Evolutionary conservation across 495 filamentous ascomycete genomes (phyloP).

Genomic region (Cenococcum geophilum): DNA sequence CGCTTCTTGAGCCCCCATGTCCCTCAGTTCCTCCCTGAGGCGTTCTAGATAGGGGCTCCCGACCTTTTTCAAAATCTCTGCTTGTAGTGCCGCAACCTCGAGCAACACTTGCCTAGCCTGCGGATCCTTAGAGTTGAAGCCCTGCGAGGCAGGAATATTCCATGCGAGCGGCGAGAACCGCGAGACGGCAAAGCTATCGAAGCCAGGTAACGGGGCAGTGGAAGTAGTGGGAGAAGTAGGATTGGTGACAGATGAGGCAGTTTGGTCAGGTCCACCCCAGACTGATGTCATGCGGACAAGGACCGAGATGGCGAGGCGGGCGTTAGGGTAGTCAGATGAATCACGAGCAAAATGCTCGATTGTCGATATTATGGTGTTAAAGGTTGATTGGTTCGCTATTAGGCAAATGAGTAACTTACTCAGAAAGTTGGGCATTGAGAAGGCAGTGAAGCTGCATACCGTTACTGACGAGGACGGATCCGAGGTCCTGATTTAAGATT

Average conservation of each 20-base stretch:
- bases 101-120: conserved; percentile 75
- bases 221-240: conserved; percentile 38
- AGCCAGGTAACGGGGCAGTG: conserved; percentile 68
- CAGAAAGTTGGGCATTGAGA: conserved; percentile 5
- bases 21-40: conserved; percentile 49
- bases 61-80: conserved; percentile 80
- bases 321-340: conserved; percentile 64
- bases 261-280: conserved; percentile 77
- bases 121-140: conserved; percentile 77
- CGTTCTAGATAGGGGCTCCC: conserved; percentile 56
- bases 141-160: conserved; percentile 66
- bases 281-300: conserved; percentile 68
- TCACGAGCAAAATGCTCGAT: conserved; percentile 79
- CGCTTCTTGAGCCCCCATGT: conserved; percentile 50
- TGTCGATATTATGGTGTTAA: conserved; percentile 76
- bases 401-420: not conserved
- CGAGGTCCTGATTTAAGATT: conserved; percentile 83
- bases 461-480: conserved; percentile 77
- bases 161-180: conserved; percentile 86
- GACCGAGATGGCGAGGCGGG: conserved; percentile 78
- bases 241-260: conserved; percentile 30
- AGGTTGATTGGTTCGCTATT: conserved; percentile 73
- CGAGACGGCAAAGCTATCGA: conserved; percentile 80
- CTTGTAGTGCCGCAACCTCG: conserved; percentile 78
- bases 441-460: conserved; percentile 44